Evolutionary conservation across 2,329 filamentous ascomycete genomes (phyloP).

Genomic region (Diaporthe sp.): DNA sequence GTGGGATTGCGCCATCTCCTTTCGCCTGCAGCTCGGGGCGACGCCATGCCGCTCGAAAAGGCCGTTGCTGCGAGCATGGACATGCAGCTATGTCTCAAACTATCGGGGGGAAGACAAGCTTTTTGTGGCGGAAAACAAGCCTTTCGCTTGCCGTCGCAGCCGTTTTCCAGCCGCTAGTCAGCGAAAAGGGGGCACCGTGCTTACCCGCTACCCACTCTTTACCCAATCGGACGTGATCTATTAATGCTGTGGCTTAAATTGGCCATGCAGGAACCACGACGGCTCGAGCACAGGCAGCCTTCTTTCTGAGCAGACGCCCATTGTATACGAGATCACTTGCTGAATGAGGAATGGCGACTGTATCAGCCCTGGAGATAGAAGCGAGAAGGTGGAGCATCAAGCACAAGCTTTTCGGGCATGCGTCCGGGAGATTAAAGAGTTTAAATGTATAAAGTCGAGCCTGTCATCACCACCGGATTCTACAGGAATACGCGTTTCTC

Average conservation of each 20-base stretch:
- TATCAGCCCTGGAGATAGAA: constrained; percentile 2
- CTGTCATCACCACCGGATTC: not conserved
- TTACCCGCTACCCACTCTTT: not conserved
- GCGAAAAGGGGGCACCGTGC: constrained; percentile 4
- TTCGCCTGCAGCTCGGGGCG: not conserved
- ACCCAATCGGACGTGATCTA: constrained; percentile 27
- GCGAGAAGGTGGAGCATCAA: not conserved
- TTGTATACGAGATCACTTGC: constrained; percentile 22
- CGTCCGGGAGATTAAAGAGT: not conserved
- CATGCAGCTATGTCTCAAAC: not conserved
- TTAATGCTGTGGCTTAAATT: constrained; percentile 24
- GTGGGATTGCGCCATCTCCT: not conserved
- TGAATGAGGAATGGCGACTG: constrained; percentile 13
- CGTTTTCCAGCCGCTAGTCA: constrained; percentile 10
- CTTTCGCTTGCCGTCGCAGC: constrained; percentile 30
- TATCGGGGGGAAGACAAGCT: constrained; percentile 19
- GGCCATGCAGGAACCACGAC: constrained; percentile 20
- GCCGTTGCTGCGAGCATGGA: constrained; percentile 2
- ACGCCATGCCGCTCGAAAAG: not conserved
- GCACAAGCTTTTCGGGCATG: not conserved
- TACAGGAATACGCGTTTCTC: no score
- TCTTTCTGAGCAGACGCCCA: not conserved
- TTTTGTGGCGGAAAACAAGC: constrained; percentile 21
- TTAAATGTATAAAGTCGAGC: constrained; percentile 11
- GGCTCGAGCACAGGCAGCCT: not conserved